Evolutionary conservation across 2,329 filamentous ascomycete species (phyloP).

Genomic region (Colletotrichum lini): DNA sequence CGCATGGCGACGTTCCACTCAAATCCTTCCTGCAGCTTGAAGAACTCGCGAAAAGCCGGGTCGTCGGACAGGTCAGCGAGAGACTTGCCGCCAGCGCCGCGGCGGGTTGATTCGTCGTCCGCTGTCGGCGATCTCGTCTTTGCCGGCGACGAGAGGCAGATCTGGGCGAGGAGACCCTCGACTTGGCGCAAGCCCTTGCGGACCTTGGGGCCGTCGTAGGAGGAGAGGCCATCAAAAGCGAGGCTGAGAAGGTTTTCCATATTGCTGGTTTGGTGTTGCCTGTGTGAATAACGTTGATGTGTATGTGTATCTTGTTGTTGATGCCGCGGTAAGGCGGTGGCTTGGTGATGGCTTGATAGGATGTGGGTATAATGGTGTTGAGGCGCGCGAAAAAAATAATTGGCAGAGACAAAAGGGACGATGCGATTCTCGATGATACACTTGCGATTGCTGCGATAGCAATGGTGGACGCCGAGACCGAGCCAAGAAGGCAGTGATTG

Average conservation of each 20-base stretch:
- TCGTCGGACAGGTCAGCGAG: conserved; percentile 82
- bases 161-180: conserved; percentile 92
- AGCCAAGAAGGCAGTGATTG: not conserved
- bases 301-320: not conserved
- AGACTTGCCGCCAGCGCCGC: conserved; percentile 63
- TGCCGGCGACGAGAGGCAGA: conserved; percentile 78
- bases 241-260: conserved; percentile 96
- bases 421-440: conserved; percentile 26
- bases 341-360: conserved; percentile 37
- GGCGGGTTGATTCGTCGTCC: conserved; percentile 42
- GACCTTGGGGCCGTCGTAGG: conserved; percentile 89
- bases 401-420: conserved; percentile 36
- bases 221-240: conserved; percentile 96
- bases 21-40: conserved; percentile 96
- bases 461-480: conserved; percentile 8
- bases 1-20: conserved; percentile 97
- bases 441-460: not conserved
- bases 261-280: conserved; percentile 45
- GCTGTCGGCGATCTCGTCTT: conserved; percentile 43
- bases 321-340: not conserved
- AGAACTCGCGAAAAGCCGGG: conserved; percentile 94
- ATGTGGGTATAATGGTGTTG: conserved; percentile 16
- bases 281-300: not conserved
- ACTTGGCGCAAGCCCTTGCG: conserved; percentile 95
- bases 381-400: conserved; percentile 10